Evolutionary conservation across 2,329 filamentous ascomycete genomes (phyloP).

Genomic region (Cladosporium sp.): DNA sequence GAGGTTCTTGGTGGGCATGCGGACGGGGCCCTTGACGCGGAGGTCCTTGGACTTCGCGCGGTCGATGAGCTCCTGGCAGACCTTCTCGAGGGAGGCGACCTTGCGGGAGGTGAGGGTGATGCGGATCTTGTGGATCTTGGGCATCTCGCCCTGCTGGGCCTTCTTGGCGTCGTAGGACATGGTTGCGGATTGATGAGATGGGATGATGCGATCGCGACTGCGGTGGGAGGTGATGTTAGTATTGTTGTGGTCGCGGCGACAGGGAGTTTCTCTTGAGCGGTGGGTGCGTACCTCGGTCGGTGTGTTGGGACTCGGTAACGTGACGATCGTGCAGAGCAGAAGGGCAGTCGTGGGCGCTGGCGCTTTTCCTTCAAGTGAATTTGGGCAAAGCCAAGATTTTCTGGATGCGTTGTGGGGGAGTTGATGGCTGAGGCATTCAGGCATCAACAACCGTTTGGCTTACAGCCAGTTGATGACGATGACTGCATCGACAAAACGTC

Average conservation of each 20-base stretch:
- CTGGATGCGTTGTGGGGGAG: constrained; percentile 11
- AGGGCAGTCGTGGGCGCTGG: constrained; percentile 13
- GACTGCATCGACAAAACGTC: too few species aligned
- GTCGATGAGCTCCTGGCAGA: constrained; percentile 97
- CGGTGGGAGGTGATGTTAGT: constrained; percentile 23
- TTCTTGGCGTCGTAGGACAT: constrained; percentile 97
- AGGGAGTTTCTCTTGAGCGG: not conserved
- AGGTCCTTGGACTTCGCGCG: constrained; percentile 98
- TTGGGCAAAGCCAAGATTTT: not conserved
- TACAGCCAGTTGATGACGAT: too few species aligned
- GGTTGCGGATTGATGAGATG: constrained; percentile 38
- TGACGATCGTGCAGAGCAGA: constrained; percentile 43
- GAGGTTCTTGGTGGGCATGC: constrained; percentile 93
- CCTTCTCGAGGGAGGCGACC: constrained; percentile 93
- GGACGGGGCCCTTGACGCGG: constrained; percentile 95
- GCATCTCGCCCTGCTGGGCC: constrained; percentile 76
- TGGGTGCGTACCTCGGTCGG: constrained; percentile 24
- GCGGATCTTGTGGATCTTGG: constrained; percentile 95
- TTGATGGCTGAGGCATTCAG: not conserved
- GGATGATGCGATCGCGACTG: constrained; percentile 19
- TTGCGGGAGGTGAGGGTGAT: constrained; percentile 96
- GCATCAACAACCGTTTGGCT: not conserved
- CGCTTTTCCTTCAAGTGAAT: constrained; percentile 2
- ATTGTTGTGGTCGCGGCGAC: not conserved
- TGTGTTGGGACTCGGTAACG: constrained; percentile 43